phyloP scores from a whole-genome alignment of 192 early-diverging fungal species.

The Coemansia sp. region DNA sequence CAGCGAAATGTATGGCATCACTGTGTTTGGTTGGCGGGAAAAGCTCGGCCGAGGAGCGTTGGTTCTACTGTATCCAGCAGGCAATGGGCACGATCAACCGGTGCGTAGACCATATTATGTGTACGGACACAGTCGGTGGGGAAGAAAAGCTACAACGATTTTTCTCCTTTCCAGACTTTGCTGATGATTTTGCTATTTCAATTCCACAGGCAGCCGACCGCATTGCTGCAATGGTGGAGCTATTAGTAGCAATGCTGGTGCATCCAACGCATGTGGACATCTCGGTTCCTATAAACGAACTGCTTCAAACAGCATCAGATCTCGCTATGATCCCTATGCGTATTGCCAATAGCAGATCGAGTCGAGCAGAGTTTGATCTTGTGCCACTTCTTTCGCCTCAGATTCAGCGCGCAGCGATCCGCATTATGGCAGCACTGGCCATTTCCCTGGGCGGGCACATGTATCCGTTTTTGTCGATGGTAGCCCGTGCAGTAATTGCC shows the following conservation, averaged over 20 bases:
- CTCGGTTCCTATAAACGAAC: conserved; percentile 24
- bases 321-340: conserved; percentile 38
- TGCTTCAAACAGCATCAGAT: conserved; percentile 30
- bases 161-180: conserved; percentile 23
- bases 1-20: conserved; percentile 26
- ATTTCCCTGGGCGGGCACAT: conserved; percentile 35
- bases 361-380: conserved; percentile 37
- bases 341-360: conserved; percentile 29
- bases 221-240: conserved; percentile 34
- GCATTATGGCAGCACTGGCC: conserved; percentile 35
- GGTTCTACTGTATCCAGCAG: conserved; percentile 37
- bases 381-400: conserved; percentile 40
- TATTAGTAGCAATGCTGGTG: conserved; percentile 36
- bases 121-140: not conserved
- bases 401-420: conserved; percentile 41
- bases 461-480: conserved; percentile 35
- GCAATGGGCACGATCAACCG: conserved; percentile 36
- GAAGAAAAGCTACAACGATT: not conserved
- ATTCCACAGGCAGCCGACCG: conserved; percentile 51
- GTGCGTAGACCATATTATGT: conserved; percentile 50
- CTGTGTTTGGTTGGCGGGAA: conserved; percentile 41
- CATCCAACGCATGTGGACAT: conserved; percentile 30
- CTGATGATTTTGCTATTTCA: conserved; percentile 30
- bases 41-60: conserved; percentile 38
- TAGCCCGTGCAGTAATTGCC: conserved; percentile 30